A percentile compares a stretch with the other conserved stretches of the same genome.
These are phyloP conservation scores for Artemisia argyi DNA, from an alignment of 129 eudicot genomes.

Conservation along the genomic window DNA sequence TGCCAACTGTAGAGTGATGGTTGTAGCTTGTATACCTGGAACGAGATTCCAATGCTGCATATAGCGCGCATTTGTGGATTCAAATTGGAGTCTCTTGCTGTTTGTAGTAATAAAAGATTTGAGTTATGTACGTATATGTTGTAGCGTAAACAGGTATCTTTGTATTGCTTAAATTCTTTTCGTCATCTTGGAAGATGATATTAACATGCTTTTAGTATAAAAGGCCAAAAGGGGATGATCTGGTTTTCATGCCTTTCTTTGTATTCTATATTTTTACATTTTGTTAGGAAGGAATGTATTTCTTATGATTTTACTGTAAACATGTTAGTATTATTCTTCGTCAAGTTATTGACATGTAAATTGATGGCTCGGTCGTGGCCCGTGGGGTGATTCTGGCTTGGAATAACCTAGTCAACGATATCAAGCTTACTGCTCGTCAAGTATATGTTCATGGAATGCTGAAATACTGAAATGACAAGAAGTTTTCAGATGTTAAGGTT, in stretches of 20 bases:
- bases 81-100: no score
- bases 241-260: slow-evolving; percentile 1
- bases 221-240: neutral
- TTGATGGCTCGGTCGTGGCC: neutral
- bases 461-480: no score
- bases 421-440: no score
- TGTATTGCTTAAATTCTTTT: neutral
- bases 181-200: neutral
- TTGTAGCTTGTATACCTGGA: slow-evolving; percentile 20
- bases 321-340: neutral
- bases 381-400: neutral
- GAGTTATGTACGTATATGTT: neutral
- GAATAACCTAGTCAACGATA: neutral
- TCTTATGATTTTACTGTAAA: neutral
- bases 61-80: slow-evolving; percentile 23
- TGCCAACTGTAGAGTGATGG: slow-evolving; percentile 8
- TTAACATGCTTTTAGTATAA: neutral
- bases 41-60: slow-evolving; percentile 2
- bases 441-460: no score
- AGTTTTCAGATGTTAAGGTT: no score
- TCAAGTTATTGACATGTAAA: neutral
- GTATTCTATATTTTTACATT: neutral
- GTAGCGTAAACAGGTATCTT: slow-evolving; percentile 12
- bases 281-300: no score
- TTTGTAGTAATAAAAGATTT: slow-evolving; percentile 8